Evolutionary conservation across 2,329 filamentous ascomycete species (phyloP), one percentile per base, ranked within the genome.

Genomic region (Simplicillium aogashimaense): DNA sequence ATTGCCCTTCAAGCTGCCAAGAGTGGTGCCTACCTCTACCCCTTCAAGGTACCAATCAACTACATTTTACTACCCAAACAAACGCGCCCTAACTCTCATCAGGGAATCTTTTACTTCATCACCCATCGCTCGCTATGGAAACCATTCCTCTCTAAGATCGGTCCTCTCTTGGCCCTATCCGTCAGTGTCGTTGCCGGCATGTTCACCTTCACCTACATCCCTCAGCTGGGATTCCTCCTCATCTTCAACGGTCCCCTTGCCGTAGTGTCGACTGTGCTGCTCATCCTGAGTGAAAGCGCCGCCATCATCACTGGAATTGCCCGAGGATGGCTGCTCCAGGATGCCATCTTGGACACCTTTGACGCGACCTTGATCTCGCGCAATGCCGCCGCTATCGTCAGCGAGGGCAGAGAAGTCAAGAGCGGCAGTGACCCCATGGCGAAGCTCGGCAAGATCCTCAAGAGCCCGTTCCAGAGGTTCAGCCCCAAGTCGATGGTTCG

Each of bases 131-230:
- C 67, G 7, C 57, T 81, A 35, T 81, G 76, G 76, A 70, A 69
- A 50, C 77, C 77, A 2, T 70, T 81, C 34, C 47, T 71, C 30
- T 72, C 69, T 7, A 69, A 69, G 43, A 57, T 81, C 35, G 57
- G 67, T 2, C 73, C 75, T 3, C 87, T 82, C 20, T 50, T 94
- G 38, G 70, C 74, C 2, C 72, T 95, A 2, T 87, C 85, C 12
- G 60, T 81, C 9, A 74, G 76, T 35, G 80, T 95, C 35, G 81
- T 89, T 1, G 69, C 70, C 10, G 69, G 76, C 59, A 94, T 95
- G 86, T 95, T 97, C 63, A 67, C 83, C 50, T 80, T 95, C 56
- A 84, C 88, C 37, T 95, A 95, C 58, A 55, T 81, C 8, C 90
- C 90, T 1, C 90, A 95, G 66, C 75, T 87, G 17, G 84, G 87